These are phyloP conservation scores for Phaffia tasmanica DNA, from an alignment of 768 basidiomycete genomes.

Conservation along the genomic window DNA sequence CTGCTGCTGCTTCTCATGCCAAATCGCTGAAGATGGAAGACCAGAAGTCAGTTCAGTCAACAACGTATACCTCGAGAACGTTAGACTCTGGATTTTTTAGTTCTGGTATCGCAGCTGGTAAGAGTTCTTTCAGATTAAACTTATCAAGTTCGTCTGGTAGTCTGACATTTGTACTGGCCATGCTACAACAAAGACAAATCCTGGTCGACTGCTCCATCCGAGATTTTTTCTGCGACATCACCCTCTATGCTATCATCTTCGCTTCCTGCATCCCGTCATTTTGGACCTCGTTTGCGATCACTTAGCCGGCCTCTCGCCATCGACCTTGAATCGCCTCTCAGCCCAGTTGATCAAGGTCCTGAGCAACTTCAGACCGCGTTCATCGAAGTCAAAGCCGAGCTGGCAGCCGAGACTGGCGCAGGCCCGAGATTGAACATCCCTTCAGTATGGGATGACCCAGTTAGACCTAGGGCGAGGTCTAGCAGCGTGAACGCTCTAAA, in stretches of 20 bases:
- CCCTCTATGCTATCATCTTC: not conserved
- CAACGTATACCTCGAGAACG: not conserved
- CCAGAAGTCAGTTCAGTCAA: not conserved
- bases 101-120: not conserved
- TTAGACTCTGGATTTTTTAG: slow-evolving; percentile 6
- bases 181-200: not conserved
- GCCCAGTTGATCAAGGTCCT: slow-evolving; percentile 28
- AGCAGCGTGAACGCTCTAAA: slow-evolving; percentile 13
- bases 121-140: not conserved
- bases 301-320: slow-evolving; percentile 21
- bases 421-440: slow-evolving; percentile 16
- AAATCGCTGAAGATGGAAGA: slow-evolving; percentile 36
- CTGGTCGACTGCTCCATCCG: not conserved
- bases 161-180: not conserved
- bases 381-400: slow-evolving; percentile 71
- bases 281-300: slow-evolving; percentile 19
- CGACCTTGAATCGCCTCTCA: slow-evolving; percentile 29
- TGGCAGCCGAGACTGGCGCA: slow-evolving; percentile 48
- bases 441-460: not conserved
- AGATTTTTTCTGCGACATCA: not conserved
- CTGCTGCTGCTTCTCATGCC: slow-evolving; percentile 73
- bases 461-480: slow-evolving; percentile 8
- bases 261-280: slow-evolving; percentile 7
- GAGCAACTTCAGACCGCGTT: slow-evolving; percentile 54
- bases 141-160: not conserved